Evolutionary conservation across 1,284 basidiomycete species (phyloP).

Genomic region (Pseudozyma pruni): DNA sequence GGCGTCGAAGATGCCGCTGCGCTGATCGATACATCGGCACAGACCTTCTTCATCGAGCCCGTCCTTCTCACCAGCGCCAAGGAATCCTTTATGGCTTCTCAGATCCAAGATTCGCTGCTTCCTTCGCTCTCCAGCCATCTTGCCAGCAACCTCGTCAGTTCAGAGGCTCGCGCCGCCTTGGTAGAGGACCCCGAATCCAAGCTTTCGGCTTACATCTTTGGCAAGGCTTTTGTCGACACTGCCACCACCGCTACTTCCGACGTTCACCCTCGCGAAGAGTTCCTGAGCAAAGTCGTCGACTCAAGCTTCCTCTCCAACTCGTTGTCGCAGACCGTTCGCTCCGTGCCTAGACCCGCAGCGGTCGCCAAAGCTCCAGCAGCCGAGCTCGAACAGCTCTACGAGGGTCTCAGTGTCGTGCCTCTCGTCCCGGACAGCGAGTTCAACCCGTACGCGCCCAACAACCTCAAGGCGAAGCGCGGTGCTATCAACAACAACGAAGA

Average conservation of each 20-base stretch:
- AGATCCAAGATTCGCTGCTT: constrained; percentile 28
- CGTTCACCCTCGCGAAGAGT: constrained; percentile 13
- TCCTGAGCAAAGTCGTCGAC: constrained; percentile 35
- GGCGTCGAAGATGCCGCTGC: constrained; percentile 19
- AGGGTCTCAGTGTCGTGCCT: constrained; percentile 37
- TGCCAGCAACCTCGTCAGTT: constrained; percentile 16
- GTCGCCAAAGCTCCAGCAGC: constrained; percentile 33
- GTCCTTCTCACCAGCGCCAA: constrained; percentile 52
- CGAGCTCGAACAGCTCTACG: constrained; percentile 36
- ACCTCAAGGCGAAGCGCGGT: constrained; percentile 45
- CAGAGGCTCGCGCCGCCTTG: constrained; percentile 6
- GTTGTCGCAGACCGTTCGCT: constrained; percentile 13
- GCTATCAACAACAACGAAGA: constrained; percentile 45
- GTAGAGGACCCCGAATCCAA: constrained; percentile 29
- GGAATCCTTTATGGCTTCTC: constrained; percentile 25
- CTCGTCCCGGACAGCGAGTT: constrained; percentile 47
- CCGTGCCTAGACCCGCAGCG: constrained; percentile 18
- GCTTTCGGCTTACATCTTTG: constrained; percentile 45
- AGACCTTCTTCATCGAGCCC: constrained; percentile 50
- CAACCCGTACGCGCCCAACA: constrained; percentile 50
- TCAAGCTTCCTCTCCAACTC: constrained; percentile 26
- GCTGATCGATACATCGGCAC: constrained; percentile 16
- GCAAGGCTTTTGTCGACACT: constrained; percentile 26
- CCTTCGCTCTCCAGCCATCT: constrained; percentile 29
- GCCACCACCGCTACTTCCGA: constrained; percentile 11